A percentile compares a stretch with the other conserved stretches of the same genome.
Evolutionary conservation across 441 rosid genomes (phyloP).

Genomic region (Euphorbia corollata): DNA sequence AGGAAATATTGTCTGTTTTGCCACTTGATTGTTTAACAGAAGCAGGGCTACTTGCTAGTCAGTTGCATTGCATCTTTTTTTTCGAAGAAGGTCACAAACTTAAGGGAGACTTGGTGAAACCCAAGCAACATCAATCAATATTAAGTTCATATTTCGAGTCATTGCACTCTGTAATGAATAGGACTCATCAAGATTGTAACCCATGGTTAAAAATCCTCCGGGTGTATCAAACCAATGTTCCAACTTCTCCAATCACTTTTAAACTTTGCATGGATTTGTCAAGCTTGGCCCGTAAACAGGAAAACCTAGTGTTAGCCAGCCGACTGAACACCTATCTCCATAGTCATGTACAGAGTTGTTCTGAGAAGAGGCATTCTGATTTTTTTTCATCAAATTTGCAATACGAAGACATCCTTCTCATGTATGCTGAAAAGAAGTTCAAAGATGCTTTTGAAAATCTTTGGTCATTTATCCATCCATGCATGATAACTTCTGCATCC

Average conservation of each 20-base stretch:
- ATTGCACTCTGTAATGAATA: conserved; percentile 49
- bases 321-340: conserved; percentile 50
- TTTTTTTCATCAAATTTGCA: conserved; percentile 56
- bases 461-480: conserved; percentile 78
- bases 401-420: conserved; percentile 63
- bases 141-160: conserved; percentile 59
- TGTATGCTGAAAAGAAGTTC: conserved; percentile 68
- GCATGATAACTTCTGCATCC: conserved; percentile 47
- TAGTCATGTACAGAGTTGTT: conserved; percentile 48
- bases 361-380: conserved; percentile 44
- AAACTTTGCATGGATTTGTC: conserved; percentile 76
- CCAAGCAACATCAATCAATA: conserved; percentile 39
- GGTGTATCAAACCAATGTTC: conserved; percentile 57
- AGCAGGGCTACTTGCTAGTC: conserved; percentile 66
- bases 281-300: conserved; percentile 81
- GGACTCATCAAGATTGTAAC: conserved; percentile 66
- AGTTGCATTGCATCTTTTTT: conserved; percentile 82
- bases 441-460: conserved; percentile 73
- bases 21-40: conserved; percentile 85
- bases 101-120: conserved; percentile 34
- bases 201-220: conserved; percentile 89
- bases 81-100: conserved; percentile 58
- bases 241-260: conserved; percentile 61
- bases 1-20: conserved; percentile 67
- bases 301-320: conserved; percentile 66